Base-by-base conservation (phyloP, 2,329 filamentous ascomycete genomes). In the Lasiodiplodia citricola region DNA sequence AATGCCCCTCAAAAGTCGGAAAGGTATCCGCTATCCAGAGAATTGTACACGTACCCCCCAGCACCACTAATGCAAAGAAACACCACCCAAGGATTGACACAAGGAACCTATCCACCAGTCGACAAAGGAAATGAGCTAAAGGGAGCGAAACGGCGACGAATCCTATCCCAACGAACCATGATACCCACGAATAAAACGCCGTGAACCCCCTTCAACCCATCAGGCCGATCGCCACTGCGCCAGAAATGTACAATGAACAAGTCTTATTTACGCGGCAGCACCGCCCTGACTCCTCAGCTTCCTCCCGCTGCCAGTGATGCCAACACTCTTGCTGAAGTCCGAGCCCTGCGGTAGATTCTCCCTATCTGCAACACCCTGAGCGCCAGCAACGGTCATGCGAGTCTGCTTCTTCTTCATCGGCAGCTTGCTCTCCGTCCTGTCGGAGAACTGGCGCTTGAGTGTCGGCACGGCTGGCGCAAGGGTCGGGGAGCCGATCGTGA, bases 381-480 rank as follows among this genome's bases (percentile, higher is more conserved):
- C 66, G 13, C 75, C 79, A 3, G 80, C 78, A 11, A 83, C 80
- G 23, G 82, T 84, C 75, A 80, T 82, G 63, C 82, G 72, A 44
- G 71, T 73, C 51, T 72, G 73, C 71, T 76, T 77, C 73, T 77
- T 71, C 37, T 72, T 74, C 75, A 79, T 77, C 10, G 83, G 83
- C 73, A 85, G 67, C 72, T 83, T 84, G 64, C 76, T 80, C 13
- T 76, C 77, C 65, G 70, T 72, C 70, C 71, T 73, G 44, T 73
- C 54, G 69, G 73, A 70, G 82, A 83, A 75, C 65, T 81, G 80
- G 70, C 83, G 80, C 73, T 85, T 85, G 66, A 81, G 75, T 13
- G 79, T 77, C n/a, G 82, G 80, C 28, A 73, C 72, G 60, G 76
- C 79, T 51, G 74, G 70, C 66, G 80, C 13, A 11, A 68, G 57